Evolutionary conservation across 306 rosid species (phyloP).

Genomic region (Coriaria nepalensis): DNA sequence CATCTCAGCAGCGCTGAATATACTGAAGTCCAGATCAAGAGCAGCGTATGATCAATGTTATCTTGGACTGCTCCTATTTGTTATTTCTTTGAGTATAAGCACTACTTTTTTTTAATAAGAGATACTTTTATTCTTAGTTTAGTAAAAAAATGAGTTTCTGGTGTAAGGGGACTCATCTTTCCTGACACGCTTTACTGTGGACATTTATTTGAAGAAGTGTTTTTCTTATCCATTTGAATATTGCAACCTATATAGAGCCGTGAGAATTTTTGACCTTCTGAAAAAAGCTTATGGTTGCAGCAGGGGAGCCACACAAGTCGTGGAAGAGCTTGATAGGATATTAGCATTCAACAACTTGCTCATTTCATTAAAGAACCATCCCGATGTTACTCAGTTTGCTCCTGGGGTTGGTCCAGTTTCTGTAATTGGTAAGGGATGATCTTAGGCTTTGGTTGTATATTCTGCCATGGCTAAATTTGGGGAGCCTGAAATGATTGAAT

Average conservation of each 20-base stretch:
- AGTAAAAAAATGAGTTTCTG: too few species aligned
- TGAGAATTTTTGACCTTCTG: slow-evolving; percentile 13
- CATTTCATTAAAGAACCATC: slow-evolving; percentile 63
- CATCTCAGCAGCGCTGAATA: slow-evolving; percentile 46
- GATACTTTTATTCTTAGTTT: too few species aligned
- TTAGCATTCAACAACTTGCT: slow-evolving; percentile 56
- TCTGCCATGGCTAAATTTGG: slow-evolving; percentile 4
- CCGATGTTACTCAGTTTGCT: slow-evolving; percentile 60
- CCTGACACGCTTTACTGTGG: too few species aligned
- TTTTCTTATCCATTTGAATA: too few species aligned
- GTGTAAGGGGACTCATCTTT: too few species aligned
- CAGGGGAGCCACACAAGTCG: slow-evolving; percentile 43
- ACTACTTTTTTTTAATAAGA: too few species aligned
- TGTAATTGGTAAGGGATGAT: slow-evolving; percentile 57
- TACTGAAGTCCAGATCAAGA: slow-evolving; percentile 74
- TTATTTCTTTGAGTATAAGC: too few species aligned
- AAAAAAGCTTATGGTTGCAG: slow-evolving; percentile 38
- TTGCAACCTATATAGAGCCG: neutral
- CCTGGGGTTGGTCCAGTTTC: slow-evolving; percentile 83
- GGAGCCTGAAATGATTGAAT: slow-evolving; percentile 6
- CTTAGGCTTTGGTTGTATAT: slow-evolving; percentile 12
- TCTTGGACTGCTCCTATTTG: neutral
- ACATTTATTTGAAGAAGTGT: too few species aligned
- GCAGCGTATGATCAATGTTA: slow-evolving; percentile 41
- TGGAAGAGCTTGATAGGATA: slow-evolving; percentile 57